Evolutionary conservation across 2,329 filamentous ascomycete genomes (phyloP).

Genomic region (Ceratocystis harringtonii): DNA sequence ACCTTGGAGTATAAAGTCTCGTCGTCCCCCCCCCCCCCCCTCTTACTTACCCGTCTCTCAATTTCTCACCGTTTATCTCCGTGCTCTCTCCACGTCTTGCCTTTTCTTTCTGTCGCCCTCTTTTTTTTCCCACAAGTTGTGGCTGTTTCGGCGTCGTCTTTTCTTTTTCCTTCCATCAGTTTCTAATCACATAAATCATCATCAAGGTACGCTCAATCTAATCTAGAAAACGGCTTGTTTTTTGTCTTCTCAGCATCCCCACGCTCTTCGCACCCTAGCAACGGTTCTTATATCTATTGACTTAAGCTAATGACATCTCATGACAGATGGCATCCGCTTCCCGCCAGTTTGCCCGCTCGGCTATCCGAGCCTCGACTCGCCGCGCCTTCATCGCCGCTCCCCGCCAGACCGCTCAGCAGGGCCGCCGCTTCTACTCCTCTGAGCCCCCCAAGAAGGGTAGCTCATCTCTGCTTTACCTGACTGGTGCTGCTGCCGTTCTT

Average conservation of each 20-base stretch:
- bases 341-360: constrained; percentile 41
- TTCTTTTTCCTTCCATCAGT: not conserved
- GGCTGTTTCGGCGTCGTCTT: not conserved
- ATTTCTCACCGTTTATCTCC: not conserved
- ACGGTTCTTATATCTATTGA: not conserved
- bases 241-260: too few relatives aligned
- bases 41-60: not conserved
- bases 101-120: constrained; percentile 7
- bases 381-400: constrained; percentile 41
- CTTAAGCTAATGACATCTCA: constrained; percentile 4
- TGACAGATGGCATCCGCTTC: constrained; percentile 29
- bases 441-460: constrained; percentile 41
- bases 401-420: constrained; percentile 54
- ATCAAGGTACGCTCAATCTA: not conserved
- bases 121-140: not conserved
- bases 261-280: not conserved
- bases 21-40: not conserved
- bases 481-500: constrained; percentile 42
- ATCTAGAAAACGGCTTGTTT: not conserved
- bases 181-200: not conserved
- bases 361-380: constrained; percentile 44
- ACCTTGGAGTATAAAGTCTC: constrained; percentile 3
- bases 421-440: constrained; percentile 67
- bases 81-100: not conserved
- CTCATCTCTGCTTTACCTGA: constrained; percentile 38